A percentile compares a stretch with the other conserved stretches of the same genome.
phyloP scores from a whole-genome alignment of 2,329 filamentous ascomycete genomes.

The Gnomoniopsis sp. region DNA sequence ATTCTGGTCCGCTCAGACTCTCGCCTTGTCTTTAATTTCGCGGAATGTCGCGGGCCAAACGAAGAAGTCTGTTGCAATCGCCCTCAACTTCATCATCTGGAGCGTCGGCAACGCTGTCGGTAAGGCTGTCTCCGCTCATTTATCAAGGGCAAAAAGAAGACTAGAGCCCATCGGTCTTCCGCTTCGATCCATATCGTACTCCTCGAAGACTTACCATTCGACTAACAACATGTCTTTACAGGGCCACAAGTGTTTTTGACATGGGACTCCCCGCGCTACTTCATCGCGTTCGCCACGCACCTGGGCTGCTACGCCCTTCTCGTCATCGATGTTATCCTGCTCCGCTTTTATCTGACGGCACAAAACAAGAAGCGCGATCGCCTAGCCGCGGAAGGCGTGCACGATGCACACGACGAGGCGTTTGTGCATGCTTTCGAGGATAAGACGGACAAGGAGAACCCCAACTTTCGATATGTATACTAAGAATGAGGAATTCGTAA shows the following conservation, averaged over 20 bases:
- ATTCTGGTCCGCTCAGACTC: slow-evolving; percentile 72
- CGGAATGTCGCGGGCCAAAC: slow-evolving; percentile 71
- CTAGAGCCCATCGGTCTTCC: background rate
- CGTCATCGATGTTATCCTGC: slow-evolving; percentile 52
- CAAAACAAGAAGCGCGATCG: slow-evolving; percentile 59
- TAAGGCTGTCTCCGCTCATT: slow-evolving; percentile 23
- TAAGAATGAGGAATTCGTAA: slow-evolving; percentile 21
- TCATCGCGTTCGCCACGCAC: slow-evolving; percentile 67
- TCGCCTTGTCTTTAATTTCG: slow-evolving; percentile 64
- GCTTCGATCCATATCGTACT: background rate
- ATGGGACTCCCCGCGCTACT: slow-evolving; percentile 61
- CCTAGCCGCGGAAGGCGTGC: slow-evolving; percentile 37
- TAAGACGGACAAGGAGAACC: slow-evolving; percentile 59
- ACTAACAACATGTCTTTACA: slow-evolving; percentile 18
- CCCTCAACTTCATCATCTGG: slow-evolving; percentile 70
- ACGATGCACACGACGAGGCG: slow-evolving; percentile 35
- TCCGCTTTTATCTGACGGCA: slow-evolving; percentile 54
- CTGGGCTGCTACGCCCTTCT: slow-evolving; percentile 65
- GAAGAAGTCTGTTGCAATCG: slow-evolving; percentile 67
- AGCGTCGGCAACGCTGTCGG: slow-evolving; percentile 65
- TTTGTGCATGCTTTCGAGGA: slow-evolving; percentile 58
- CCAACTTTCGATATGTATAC: slow-evolving; percentile 56
- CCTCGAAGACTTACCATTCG: background rate
- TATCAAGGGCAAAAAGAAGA: background rate
- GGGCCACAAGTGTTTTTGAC: slow-evolving; percentile 63